Evolutionary conservation across 2,329 filamentous ascomycete species (phyloP), one percentile per base, ranked within the genome.

Genomic region (Phoma herbarum): DNA sequence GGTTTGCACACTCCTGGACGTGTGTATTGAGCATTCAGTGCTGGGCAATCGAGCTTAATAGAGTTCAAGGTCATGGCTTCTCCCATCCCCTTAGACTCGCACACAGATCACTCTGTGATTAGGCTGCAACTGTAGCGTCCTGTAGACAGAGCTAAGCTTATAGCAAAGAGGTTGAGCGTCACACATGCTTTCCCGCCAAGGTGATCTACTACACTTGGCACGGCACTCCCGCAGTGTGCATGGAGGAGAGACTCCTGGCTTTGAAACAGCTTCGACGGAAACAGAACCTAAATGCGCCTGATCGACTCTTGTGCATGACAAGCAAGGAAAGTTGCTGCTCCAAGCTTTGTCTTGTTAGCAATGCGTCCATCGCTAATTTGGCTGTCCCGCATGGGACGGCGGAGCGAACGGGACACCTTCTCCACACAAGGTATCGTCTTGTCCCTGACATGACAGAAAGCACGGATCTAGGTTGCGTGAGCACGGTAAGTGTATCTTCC

Each of bases 141-240:
- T 37, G 31, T 31, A 16, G 25, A 50, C 25, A 49, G 37, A 18
- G 44, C 9, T 20, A 39, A 63, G 64, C 56, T 60, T 59, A 52
- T 57, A 66, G 60, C 33, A 47, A 52, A 50, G 33, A 39, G 39
- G 37, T 42, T 23, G 45, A 35, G 43, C 22, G 55, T 63, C 28
- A 57, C 51, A 67, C 62, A 62, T 45, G 55, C 28, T 51, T 47
- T 31, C 51, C 50, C 23, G 66, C 66, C 65, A 67, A 69, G 66
- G 33, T 59, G 65, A 67, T 66, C 59, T 60, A 39, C 57, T 31
- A 29, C 23, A 33, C 66, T 67, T 69, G 65, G 65, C 66, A 26
- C 43, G 60, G 54, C 46, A 53, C 48, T 64, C 56, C 66, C 58
- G 59, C 58, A 45, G 22, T 46, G 22, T 47, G 33, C 33, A 43